Evolutionary conservation across 305 asterid genomes (phyloP).

Genomic region (Fraxinus angustifolia): DNA sequence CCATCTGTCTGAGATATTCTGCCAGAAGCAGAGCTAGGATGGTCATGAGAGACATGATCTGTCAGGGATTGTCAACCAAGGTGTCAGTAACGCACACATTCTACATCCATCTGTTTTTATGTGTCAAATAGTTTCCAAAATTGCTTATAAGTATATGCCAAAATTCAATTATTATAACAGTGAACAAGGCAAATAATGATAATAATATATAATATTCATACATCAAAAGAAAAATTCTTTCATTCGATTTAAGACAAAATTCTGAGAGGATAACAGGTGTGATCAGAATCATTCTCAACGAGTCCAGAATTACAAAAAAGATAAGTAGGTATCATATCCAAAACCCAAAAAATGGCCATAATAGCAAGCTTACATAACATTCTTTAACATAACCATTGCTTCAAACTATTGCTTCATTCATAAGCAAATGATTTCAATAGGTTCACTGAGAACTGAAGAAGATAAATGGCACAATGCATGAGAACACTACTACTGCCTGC

Average conservation of each 20-base stretch:
- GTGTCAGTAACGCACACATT: constrained; percentile 20
- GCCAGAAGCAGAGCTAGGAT: constrained; percentile 79
- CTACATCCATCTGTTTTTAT: constrained; percentile 5
- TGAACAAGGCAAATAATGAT: background rate
- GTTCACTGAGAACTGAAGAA: constrained; percentile 12
- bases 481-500: background rate
- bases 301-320: background rate
- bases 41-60: constrained; percentile 45
- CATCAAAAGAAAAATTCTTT: background rate
- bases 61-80: constrained; percentile 26
- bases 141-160: constrained; percentile 7
- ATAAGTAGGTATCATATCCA: background rate
- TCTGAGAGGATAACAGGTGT: background rate
- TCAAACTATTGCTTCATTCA: background rate
- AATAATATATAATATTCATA: constrained; percentile 6
- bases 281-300: no score
- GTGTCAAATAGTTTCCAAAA: constrained; percentile 7
- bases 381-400: background rate
- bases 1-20: constrained; percentile 40
- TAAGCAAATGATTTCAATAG: constrained; percentile 9
- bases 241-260: background rate
- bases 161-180: background rate
- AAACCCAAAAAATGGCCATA: background rate
- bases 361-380: constrained; percentile 9
- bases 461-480: constrained; percentile 7